Percentiles rank a stretch among this genome's conserved stretches.
These are phyloP conservation scores for Atalantia buxifolia DNA, from an alignment of 345 rosid genomes.

Conservation along the genomic window DNA sequence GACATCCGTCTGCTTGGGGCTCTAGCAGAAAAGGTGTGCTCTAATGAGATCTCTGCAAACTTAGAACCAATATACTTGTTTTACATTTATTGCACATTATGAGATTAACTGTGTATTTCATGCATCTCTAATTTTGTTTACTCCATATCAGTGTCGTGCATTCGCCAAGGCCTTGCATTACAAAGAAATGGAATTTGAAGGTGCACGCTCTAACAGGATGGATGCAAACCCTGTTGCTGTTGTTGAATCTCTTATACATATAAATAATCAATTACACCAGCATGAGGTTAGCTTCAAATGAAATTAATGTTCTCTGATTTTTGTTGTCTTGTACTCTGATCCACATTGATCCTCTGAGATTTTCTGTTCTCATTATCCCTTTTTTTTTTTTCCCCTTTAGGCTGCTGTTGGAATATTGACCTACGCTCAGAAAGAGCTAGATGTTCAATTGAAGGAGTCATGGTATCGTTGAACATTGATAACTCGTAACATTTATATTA, in stretches of 20 bases:
- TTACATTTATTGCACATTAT: neutral
- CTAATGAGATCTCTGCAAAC: slow-evolving; percentile 12
- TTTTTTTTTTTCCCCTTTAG: slow-evolving; percentile 34
- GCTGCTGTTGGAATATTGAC: slow-evolving; percentile 99
- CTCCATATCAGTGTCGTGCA: slow-evolving; percentile 72
- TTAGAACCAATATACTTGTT: neutral
- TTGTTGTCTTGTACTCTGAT: neutral
- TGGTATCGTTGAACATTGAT: slow-evolving; percentile 45
- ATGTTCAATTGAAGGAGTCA: slow-evolving; percentile 94
- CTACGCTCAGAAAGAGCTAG: slow-evolving; percentile 84
- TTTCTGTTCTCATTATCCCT: slow-evolving; percentile 2
- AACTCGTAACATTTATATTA: neutral
- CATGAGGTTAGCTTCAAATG: slow-evolving; percentile 59
- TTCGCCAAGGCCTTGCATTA: slow-evolving; percentile 98
- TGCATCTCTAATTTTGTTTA: neutral
- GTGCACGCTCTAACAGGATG: slow-evolving; percentile 80
- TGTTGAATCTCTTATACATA: slow-evolving; percentile 96
- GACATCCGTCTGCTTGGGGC: slow-evolving; percentile 99
- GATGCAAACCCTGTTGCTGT: slow-evolving; percentile 98
- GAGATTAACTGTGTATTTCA: neutral
- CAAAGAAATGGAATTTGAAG: slow-evolving; percentile 99
- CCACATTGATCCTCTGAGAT: neutral
- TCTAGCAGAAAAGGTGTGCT: slow-evolving; percentile 92
- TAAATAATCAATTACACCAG: slow-evolving; percentile 96
- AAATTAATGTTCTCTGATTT: neutral